phyloP scores from a whole-genome alignment of 352 stramenopile species.

The Phytophthora tentaculata region DNA sequence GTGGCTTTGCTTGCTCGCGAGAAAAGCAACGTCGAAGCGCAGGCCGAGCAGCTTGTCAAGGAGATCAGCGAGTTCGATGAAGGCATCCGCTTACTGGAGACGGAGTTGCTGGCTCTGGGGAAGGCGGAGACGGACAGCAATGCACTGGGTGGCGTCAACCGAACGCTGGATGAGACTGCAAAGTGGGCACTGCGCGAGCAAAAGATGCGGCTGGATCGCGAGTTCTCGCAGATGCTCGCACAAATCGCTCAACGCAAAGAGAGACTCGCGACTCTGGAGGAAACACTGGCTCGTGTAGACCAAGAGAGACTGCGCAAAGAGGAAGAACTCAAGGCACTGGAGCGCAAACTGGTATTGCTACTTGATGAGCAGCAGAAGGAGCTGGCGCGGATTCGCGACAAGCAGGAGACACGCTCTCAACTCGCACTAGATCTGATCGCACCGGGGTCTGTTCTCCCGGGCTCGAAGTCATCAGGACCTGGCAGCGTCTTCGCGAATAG shows the following conservation, averaged over 20 bases:
- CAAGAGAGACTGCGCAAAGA: constrained; percentile 90
- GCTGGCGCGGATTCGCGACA: constrained; percentile 75
- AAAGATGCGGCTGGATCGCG: constrained; percentile 94
- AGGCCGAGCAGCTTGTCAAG: constrained; percentile 88
- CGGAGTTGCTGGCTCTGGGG: constrained; percentile 93
- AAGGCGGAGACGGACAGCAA: constrained; percentile 92
- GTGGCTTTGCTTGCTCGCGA: constrained; percentile 90
- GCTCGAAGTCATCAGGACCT: constrained; percentile 13
- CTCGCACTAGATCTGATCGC: constrained; percentile 55
- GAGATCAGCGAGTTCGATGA: constrained; percentile 96
- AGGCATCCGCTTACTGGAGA: constrained; percentile 90
- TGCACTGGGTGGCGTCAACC: constrained; percentile 21
- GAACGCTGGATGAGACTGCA: constrained; percentile 84
- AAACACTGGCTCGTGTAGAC: constrained; percentile 89
- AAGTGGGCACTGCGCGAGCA: constrained; percentile 91
- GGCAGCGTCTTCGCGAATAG: constrained; percentile 33
- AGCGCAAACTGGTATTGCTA: constrained; percentile 94
- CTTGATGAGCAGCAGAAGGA: constrained; percentile 95
- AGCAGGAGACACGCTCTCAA: constrained; percentile 58
- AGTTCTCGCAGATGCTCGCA: constrained; percentile 94
- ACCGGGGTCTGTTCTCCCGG: constrained; percentile 10
- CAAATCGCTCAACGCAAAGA: constrained; percentile 95
- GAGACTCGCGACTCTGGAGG: constrained; percentile 84
- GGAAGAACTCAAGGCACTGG: constrained; percentile 92
- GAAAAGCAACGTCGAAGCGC: constrained; percentile 89